Conservation (phyloP, 108 stramenopile species). For the Discostella stelligeroides region DNA sequence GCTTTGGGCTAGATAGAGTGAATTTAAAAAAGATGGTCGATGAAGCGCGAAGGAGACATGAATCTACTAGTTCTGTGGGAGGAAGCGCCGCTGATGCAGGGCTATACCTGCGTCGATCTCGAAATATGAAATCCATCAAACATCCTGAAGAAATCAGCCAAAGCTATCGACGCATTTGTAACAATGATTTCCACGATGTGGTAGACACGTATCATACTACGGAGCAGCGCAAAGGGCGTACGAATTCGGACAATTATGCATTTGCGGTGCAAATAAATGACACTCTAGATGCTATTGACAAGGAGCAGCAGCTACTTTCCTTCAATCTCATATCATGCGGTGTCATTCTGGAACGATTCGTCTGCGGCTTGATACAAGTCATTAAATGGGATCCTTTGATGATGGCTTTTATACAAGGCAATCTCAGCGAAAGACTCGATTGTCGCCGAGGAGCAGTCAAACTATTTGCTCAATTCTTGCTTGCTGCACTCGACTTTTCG, state of each 20-base stretch:
- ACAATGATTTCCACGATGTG: conserved; percentile 48
- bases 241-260: conserved; percentile 28
- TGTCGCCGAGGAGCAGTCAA: background rate
- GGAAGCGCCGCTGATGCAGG: conserved; percentile 7
- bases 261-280: conserved; percentile 47
- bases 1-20: conserved; percentile 32
- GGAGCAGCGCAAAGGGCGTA: conserved; percentile 30
- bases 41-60: conserved; percentile 18
- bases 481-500: conserved; percentile 34
- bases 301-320: conserved; percentile 32
- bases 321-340: conserved; percentile 34
- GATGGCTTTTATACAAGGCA: conserved; percentile 1
- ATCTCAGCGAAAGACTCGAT: background rate
- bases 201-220: conserved; percentile 53
- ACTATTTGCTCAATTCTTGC: conserved; percentile 20
- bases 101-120: background rate
- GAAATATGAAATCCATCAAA: conserved; percentile 36
- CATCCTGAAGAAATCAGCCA: conserved; percentile 39
- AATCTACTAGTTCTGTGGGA: background rate
- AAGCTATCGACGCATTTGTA: conserved; percentile 43
- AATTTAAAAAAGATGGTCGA: conserved; percentile 31
- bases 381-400: conserved; percentile 36
- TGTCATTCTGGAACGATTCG: conserved; percentile 42
- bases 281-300: conserved; percentile 48
- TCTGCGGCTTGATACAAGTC: conserved; percentile 33